Evolutionary conservation across 1,139 yeast species (phyloP).

Genomic region (Lodderomyces metapsilosis): DNA sequence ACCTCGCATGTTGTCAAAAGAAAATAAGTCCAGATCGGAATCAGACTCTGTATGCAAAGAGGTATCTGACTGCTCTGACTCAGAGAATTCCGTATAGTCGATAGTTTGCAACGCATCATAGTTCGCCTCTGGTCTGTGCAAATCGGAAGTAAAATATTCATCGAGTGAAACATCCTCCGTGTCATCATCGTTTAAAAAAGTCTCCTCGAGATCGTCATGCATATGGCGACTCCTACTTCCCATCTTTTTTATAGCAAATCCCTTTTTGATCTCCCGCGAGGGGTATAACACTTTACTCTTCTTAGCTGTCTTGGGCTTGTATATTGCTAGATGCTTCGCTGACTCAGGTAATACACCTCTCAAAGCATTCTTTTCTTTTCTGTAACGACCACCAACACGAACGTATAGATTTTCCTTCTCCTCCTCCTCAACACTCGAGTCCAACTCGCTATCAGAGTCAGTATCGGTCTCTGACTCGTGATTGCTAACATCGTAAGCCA

Average conservation of each 20-base stretch:
- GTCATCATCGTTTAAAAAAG: background rate
- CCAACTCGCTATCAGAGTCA: background rate
- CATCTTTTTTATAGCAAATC: slow-evolving; percentile 34
- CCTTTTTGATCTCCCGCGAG: slow-evolving; percentile 27
- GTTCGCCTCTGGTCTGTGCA: too few species aligned
- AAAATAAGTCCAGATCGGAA: slow-evolving; percentile 8
- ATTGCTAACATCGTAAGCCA: background rate
- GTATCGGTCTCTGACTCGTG: background rate
- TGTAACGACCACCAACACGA: slow-evolving; percentile 32
- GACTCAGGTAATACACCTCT: slow-evolving; percentile 43
- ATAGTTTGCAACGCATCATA: too few species aligned
- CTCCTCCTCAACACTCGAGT: slow-evolving; percentile 6
- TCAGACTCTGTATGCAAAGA: slow-evolving; percentile 3
- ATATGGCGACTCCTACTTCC: slow-evolving; percentile 6
- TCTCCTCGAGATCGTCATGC: background rate
- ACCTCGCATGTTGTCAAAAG: background rate
- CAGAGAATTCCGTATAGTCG: background rate
- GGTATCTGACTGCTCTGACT: slow-evolving; percentile 6
- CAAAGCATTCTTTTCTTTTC: slow-evolving; percentile 29
- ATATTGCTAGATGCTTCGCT: slow-evolving; percentile 31
- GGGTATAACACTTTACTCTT: slow-evolving; percentile 2
- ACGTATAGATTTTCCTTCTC: slow-evolving; percentile 21
- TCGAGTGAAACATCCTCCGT: background rate
- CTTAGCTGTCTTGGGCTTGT: slow-evolving; percentile 15
- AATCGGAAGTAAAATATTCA: background rate